Base-by-base conservation (phyloP, 805 yeast species). In the Barnettozyma wickerhamii region DNA sequence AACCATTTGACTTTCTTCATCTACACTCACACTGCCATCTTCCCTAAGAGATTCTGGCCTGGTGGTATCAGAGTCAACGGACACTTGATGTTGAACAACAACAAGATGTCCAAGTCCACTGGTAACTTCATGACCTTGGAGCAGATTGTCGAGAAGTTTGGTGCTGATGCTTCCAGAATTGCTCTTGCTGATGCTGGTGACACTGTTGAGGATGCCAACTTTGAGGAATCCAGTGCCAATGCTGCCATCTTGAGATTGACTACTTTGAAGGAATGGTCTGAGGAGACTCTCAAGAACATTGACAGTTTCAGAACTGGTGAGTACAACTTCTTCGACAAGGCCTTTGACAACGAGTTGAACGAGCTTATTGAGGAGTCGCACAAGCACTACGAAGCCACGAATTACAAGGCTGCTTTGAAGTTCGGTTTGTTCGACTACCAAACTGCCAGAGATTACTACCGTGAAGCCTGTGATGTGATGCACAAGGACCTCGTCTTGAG, bases 131-230 rank as follows among this genome's bases (percentile, higher is more conserved):
- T 87, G 81, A 93, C 98, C 38, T 72, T 93, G 63, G 76, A 81
- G 55, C 88, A 93, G 64, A 76, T 84, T 61, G 81, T 82, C 45
- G 74, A 79, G 55, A 93, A 93, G 67, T 93, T 81, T 53, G 99
- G 99, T 64, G 95, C 98, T 38, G 99, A 93, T 65, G 97, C 98
- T 31, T 72, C 96, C 10, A 84, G 99, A 74, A 86, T 93, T 63
- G 97, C 99, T 5, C 71, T 93, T 50, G 99, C 98, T 34, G 99
- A 93, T 71, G 96, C 97, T 38, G 99, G 99, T 72, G 99, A 93
- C 63, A 73, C 93, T 32, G 79, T 89, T 52, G 99, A 93, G 69
- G 99, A 93, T 65, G 99, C 99, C 39, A 93, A 93, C 72, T 86
- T 93, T 59, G 99, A 93, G 58, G 99, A 93, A 69, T 70, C 88